These are phyloP conservation scores for Ogataea saltuana DNA, from an alignment of 805 yeast genomes.

Conservation along the genomic window DNA sequence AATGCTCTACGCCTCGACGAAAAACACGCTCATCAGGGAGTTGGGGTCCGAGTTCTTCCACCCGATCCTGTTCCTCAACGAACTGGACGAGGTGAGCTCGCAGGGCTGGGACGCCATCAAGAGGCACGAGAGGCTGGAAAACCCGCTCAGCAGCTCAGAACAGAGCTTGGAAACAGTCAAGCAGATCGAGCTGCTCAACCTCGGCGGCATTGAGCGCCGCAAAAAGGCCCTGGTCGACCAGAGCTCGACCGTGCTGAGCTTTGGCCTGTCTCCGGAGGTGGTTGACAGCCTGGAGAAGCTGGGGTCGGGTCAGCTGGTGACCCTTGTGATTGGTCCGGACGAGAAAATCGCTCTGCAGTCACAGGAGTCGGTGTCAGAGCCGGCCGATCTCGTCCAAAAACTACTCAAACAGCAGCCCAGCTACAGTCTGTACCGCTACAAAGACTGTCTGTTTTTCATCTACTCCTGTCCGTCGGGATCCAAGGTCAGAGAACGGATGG, in stretches of 20 bases:
- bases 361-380: constrained; percentile 3
- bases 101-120: constrained; percentile 46
- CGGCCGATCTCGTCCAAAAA: constrained; percentile 30
- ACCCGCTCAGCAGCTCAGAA: constrained; percentile 63
- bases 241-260: constrained; percentile 16
- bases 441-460: constrained; percentile 53
- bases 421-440: constrained; percentile 55
- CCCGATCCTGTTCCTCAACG: constrained; percentile 56
- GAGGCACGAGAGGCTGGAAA: constrained; percentile 39
- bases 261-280: constrained; percentile 12
- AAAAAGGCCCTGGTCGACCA: constrained; percentile 26
- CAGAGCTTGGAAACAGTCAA: constrained; percentile 47
- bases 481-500: constrained; percentile 86
- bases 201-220: constrained; percentile 33
- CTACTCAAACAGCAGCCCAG: constrained; percentile 51
- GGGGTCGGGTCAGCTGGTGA: constrained; percentile 11
- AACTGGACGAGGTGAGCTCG: constrained; percentile 52
- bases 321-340: constrained; percentile 15
- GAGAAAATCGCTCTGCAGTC: constrained; percentile 19
- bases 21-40: constrained; percentile 70
- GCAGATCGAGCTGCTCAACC: constrained; percentile 40
- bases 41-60: constrained; percentile 61
- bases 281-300: constrained; percentile 6
- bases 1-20: constrained; percentile 93
- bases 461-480: constrained; percentile 91